Base-by-base conservation (phyloP, 2,329 filamentous ascomycete genomes). In the Rutstroemia sp. region DNA sequence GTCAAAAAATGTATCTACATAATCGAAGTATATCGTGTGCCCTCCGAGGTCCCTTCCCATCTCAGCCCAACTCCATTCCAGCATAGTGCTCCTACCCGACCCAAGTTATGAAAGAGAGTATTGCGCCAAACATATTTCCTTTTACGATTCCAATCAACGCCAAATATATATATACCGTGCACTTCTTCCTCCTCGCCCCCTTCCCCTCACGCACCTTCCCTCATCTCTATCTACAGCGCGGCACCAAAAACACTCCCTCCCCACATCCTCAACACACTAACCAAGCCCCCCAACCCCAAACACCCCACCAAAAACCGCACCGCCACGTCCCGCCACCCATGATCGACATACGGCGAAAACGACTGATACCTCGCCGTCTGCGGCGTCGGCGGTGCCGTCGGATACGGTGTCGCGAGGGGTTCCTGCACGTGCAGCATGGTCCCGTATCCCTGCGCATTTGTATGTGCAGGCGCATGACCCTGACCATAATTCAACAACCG, bases 271-370 rank as follows among this genome's bases (percentile, higher is more conserved):
- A 47, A 30, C 10, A 34, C 52, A 16, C 52, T 18, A 30, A 54
- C 18, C 12, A 49, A 37, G 8, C 38, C 19, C 1, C 44, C 34
- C 7, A 54, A 21, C 4, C 52, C 21, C 3, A 54, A 25, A 25
- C 34, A 54, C 7, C 44, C 52, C 16, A n/a, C 16, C 6, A 42
- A 41, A 18, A 54, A 41, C 34, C 38, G 41, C 37, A 54, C 23
- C 9, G 46, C 38, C 8, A 54, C 45, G 1, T 21, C 10, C n/a
- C 5, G 49, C 52, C 52, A 54, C 2, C 45, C 37, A 30, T 49
- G 44, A 49, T 54, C 45, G 5, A 54, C 52, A 49, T 41, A 54
- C 3, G 52, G 52, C 8, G 44, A 39, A 4, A 54, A 54, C 30
- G 30, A 41, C 25, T 49, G 52, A 42, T 54, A 54, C 3, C 52